phyloP scores from a whole-genome alignment of 2,329 filamentous ascomycete genomes.

The Hypoxylon rubiginosum region DNA sequence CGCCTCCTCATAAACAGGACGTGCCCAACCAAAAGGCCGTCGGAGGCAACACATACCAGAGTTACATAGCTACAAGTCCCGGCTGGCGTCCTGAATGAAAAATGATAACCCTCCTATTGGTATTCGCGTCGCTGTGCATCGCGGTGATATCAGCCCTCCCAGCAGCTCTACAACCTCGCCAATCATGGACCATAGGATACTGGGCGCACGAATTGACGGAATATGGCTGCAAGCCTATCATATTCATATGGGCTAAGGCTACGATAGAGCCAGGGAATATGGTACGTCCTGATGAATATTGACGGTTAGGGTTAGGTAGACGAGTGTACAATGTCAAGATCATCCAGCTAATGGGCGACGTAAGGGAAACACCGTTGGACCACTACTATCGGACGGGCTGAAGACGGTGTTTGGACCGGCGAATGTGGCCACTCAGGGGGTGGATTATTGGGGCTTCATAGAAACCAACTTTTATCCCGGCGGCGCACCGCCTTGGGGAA shows the following conservation, averaged over 20 bases:
- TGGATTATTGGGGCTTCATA: conserved; percentile 49
- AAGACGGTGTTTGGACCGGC: conserved; percentile 46
- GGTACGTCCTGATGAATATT: conserved; percentile 31
- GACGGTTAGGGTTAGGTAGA: neutral
- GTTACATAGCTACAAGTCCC: neutral
- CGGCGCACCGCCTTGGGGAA: conserved; percentile 49
- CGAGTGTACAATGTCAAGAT: neutral
- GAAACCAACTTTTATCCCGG: conserved; percentile 50
- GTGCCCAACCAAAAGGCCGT: neutral
- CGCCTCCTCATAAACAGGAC: conserved; percentile 13
- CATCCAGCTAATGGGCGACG: conserved; percentile 7
- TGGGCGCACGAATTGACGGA: conserved; percentile 46
- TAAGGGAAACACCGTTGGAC: conserved; percentile 47
- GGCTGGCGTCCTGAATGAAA: conserved; percentile 5
- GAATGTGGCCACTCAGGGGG: conserved; percentile 49
- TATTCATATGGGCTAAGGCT: conserved; percentile 50
- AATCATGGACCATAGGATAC: conserved; percentile 46
- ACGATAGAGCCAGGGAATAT: conserved; percentile 50
- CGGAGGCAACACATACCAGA: neutral
- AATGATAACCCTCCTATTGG: conserved; percentile 18
- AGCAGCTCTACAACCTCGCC: conserved; percentile 35
- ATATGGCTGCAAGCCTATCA: conserved; percentile 47
- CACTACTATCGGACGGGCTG: conserved; percentile 46
- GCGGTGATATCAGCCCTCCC: conserved; percentile 30
- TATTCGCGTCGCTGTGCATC: conserved; percentile 21